These are phyloP conservation scores for Aspergillus sp. DNA, from an alignment of 2,329 filamentous ascomycete species.

Conservation along the genomic window DNA sequence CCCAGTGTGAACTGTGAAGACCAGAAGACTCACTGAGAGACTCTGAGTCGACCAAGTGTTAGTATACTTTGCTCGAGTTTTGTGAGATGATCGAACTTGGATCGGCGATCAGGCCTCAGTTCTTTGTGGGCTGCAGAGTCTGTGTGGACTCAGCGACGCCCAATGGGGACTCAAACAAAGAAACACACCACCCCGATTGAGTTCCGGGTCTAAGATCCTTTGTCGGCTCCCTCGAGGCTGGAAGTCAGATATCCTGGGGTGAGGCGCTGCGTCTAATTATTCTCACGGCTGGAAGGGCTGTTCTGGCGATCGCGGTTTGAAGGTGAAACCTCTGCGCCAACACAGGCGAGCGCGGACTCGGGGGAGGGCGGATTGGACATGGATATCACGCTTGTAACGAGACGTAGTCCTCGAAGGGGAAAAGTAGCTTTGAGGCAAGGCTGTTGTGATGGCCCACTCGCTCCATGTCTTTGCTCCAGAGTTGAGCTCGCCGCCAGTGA, in stretches of 20 bases:
- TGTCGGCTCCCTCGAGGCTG: background rate
- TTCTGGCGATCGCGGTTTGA: constrained; percentile 1
- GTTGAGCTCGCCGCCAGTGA: constrained; percentile 10
- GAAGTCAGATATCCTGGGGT: background rate
- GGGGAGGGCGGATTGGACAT: background rate
- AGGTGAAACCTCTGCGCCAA: constrained; percentile 4
- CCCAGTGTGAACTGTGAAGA: too few species aligned
- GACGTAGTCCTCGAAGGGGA: background rate
- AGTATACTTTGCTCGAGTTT: background rate
- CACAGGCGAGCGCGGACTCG: background rate
- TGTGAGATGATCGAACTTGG: background rate
- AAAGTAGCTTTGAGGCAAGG: background rate
- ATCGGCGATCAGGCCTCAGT: constrained; percentile 1
- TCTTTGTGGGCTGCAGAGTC: background rate
- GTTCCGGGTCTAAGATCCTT: background rate
- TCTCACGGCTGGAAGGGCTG: background rate
- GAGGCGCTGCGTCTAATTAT: background rate
- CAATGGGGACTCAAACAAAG: constrained; percentile 3
- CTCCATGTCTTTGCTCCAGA: background rate
- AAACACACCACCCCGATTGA: background rate
- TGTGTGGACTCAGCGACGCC: background rate
- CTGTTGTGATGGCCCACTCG: background rate
- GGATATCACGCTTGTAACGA: background rate
- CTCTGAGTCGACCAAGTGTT: too few species aligned
- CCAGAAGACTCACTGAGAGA: too few species aligned